A percentile compares a stretch with the other conserved stretches of the same genome.
These are phyloP conservation scores for Exobasidium rhododendri DNA, from an alignment of 1,284 basidiomycete genomes.

Conservation along the genomic window DNA sequence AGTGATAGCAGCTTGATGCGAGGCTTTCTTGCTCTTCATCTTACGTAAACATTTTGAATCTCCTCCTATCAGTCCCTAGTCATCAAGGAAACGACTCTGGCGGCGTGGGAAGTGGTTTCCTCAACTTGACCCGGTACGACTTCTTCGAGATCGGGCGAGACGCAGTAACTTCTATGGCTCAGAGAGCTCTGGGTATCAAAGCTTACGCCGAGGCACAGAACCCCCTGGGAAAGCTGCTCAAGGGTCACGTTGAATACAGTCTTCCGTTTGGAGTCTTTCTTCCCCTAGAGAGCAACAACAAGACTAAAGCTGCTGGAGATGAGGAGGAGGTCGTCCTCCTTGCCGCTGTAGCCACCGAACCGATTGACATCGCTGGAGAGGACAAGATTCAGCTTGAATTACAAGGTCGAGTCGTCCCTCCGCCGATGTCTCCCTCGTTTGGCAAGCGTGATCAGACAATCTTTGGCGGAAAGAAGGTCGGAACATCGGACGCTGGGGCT, in stretches of 20 bases:
- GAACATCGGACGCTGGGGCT: background rate
- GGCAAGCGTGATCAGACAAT: background rate
- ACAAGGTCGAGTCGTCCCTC: slow-evolving; percentile 40
- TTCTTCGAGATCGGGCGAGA: slow-evolving; percentile 40
- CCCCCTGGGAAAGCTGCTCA: slow-evolving; percentile 37
- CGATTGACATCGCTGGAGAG: slow-evolving; percentile 37
- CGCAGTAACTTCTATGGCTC: slow-evolving; percentile 15
- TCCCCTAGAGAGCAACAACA: slow-evolving; percentile 25
- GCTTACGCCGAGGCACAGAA: slow-evolving; percentile 41
- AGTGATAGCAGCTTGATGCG: too few relatives aligned
- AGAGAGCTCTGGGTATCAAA: slow-evolving; percentile 41
- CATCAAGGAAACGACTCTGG: slow-evolving; percentile 26
- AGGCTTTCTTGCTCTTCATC: too few relatives aligned
- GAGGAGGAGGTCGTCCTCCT: slow-evolving; percentile 30
- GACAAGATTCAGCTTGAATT: slow-evolving; percentile 33
- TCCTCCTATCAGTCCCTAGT: too few relatives aligned
- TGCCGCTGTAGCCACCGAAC: slow-evolving; percentile 43
- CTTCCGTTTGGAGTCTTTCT: slow-evolving; percentile 45
- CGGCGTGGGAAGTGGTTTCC: slow-evolving; percentile 17
- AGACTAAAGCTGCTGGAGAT: background rate
- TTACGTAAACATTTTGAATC: too few relatives aligned
- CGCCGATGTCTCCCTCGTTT: slow-evolving; percentile 7
- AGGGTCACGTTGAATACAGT: slow-evolving; percentile 41
- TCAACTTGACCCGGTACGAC: slow-evolving; percentile 30
- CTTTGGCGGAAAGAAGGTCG: background rate